Evolutionary conservation across 306 rosid genomes (phyloP).

Genomic region (Biancaea sappan): DNA sequence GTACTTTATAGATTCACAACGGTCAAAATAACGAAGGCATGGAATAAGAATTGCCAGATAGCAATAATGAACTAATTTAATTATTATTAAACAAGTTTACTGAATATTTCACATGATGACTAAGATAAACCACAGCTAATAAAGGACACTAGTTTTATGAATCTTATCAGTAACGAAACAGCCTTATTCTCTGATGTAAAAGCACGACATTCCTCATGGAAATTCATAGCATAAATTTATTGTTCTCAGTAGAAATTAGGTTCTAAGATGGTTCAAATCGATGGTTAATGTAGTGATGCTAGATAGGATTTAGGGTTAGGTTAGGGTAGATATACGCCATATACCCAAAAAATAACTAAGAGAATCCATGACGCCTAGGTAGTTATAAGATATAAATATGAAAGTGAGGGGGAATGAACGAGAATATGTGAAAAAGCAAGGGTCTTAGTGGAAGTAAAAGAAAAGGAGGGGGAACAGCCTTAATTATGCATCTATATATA

Average conservation of each 20-base stretch:
- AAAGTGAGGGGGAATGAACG: constrained; percentile 35
- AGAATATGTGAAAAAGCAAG: constrained; percentile 39
- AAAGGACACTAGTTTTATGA: constrained; percentile 38
- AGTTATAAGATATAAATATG: constrained; percentile 32
- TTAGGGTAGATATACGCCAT: no score
- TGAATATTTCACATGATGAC: constrained; percentile 27
- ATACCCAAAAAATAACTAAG: constrained; percentile 28
- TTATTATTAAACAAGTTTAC: constrained; percentile 33
- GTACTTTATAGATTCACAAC: not conserved
- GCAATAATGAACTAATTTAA: constrained; percentile 22
- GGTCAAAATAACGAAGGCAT: constrained; percentile 32
- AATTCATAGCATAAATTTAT: no score
- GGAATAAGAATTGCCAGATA: constrained; percentile 30
- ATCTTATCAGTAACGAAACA: constrained; percentile 34
- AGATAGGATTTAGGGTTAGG: constrained; percentile 1
- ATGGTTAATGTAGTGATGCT: constrained; percentile 29
- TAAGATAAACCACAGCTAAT: not conserved
- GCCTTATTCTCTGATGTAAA: constrained; percentile 29
- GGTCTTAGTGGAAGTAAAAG: constrained; percentile 39
- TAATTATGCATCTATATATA: constrained; percentile 36
- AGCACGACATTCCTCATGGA: constrained; percentile 47
- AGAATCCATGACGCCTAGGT: constrained; percentile 41
- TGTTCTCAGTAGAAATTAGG: constrained; percentile 25
- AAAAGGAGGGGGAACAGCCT: constrained; percentile 24
- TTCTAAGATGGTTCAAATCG: constrained; percentile 40